A percentile compares a stretch with the other conserved stretches of the same genome.
Conservation (phyloP, 352 stramenopile species). For the Phytophthora citrophthora region DNA sequence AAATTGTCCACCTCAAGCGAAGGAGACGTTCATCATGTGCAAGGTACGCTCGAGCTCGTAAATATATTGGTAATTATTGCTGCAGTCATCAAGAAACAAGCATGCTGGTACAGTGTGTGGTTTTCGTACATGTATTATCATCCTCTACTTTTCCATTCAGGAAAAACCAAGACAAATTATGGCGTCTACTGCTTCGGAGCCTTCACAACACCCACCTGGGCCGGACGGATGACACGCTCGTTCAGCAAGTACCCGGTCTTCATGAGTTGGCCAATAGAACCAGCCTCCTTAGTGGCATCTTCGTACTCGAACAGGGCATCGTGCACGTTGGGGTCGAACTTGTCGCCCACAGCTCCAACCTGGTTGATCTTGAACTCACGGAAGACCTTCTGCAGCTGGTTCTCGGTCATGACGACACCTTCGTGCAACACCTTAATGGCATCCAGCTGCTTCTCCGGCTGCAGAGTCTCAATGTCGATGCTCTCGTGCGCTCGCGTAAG, state of each 20-base stretch:
- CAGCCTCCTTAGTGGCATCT: conserved; percentile 87
- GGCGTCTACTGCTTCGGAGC: conserved; percentile 41
- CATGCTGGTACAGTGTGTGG: background rate
- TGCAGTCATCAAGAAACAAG: conserved; percentile 1
- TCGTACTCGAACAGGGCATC: conserved; percentile 98
- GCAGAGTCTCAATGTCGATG: conserved; percentile 76
- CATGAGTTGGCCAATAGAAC: conserved; percentile 96
- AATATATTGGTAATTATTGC: conserved; percentile 45
- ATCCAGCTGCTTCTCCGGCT: conserved; percentile 68
- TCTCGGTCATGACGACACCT: conserved; percentile 96
- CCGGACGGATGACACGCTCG: conserved; percentile 94
- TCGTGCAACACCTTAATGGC: conserved; percentile 82
- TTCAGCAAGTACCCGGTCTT: conserved; percentile 97
- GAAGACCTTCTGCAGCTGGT: conserved; percentile 97
- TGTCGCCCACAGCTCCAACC: conserved; percentile 94
- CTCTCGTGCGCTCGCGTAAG: conserved; percentile 94
- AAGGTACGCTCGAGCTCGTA: conserved; percentile 19
- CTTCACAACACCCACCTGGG: conserved; percentile 95
- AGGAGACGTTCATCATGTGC: background rate
- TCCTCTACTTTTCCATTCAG: background rate
- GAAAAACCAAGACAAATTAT: background rate
- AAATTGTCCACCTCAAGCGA: conserved; percentile 9
- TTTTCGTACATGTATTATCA: conserved; percentile 1
- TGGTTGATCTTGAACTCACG: conserved; percentile 90
- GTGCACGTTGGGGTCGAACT: conserved; percentile 98